Evolutionary conservation across 495 filamentous ascomycete species (phyloP).

Genomic region (Neurospora terricola): DNA sequence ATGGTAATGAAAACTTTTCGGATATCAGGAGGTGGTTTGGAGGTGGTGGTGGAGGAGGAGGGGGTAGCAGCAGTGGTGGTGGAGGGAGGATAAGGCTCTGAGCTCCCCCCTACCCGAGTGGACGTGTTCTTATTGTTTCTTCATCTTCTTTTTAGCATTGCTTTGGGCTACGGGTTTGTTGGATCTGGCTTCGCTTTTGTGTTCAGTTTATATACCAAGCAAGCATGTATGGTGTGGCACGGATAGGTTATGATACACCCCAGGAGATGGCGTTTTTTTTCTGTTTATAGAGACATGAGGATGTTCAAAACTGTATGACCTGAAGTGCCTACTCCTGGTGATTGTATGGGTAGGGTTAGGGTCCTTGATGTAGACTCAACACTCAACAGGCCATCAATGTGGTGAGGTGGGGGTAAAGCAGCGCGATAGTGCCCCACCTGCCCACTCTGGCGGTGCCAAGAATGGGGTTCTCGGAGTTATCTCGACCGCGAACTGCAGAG

Average conservation of each 20-base stretch:
- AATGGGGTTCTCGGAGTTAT: not conserved
- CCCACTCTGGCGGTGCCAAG: not conserved
- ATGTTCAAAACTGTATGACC: not conserved
- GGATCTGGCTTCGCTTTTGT: not conserved
- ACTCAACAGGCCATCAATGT: not conserved
- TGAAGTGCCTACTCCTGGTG: not conserved
- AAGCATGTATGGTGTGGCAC: not conserved
- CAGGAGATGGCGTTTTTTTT: not conserved
- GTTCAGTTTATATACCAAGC: not conserved
- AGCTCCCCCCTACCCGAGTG: not conserved
- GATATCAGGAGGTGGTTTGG: conserved; percentile 39
- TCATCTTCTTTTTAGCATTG: not conserved
- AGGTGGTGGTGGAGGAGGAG: conserved; percentile 15
- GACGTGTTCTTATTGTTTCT: not conserved
- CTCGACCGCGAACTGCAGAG: not conserved
- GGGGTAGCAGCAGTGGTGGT: conserved; percentile 1
- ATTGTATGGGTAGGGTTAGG: not conserved
- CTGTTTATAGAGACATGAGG: not conserved
- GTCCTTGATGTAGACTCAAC: not conserved
- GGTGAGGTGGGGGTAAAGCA: not conserved
- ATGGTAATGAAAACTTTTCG: conserved; percentile 9
- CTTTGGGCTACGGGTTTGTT: not conserved
- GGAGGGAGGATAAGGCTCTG: conserved; percentile 17
- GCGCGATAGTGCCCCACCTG: not conserved
- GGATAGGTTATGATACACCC: not conserved